phyloP scores from a whole-genome alignment of 208 protist genomes.

The Kentomonas sorsogonicus region DNA sequence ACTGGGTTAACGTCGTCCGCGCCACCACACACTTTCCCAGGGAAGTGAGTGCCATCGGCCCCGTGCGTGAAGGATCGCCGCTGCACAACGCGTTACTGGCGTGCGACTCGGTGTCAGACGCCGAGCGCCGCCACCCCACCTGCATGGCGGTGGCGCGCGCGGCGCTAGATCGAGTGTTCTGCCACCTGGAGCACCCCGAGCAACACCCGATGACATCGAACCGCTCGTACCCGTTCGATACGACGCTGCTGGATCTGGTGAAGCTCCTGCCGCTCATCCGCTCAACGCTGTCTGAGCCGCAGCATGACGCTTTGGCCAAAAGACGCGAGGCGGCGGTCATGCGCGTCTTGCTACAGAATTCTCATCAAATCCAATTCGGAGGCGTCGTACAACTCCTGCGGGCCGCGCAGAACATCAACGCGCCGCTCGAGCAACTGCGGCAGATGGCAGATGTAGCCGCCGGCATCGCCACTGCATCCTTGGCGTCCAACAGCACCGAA shows the following conservation, averaged over 20 bases:
- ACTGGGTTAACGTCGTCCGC: constrained; percentile 78
- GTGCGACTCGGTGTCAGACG: no score
- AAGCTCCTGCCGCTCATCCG: constrained; percentile 46
- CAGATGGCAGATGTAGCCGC: constrained; percentile 20
- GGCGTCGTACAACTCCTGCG: no score
- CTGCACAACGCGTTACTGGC: no score
- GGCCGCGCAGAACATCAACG: no score
- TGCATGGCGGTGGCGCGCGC: constrained; percentile 16
- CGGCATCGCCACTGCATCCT: constrained; percentile 9
- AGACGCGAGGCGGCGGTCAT: constrained; percentile 17
- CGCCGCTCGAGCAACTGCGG: no score
- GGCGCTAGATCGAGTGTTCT: constrained; percentile 20
- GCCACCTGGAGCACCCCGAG: constrained; percentile 19
- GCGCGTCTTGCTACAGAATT: constrained; percentile 12
- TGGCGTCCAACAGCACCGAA: background rate
- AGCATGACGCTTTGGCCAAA: background rate
- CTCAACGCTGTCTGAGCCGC: no score
- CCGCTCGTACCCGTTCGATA: constrained; percentile 14
- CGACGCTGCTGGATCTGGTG: constrained; percentile 13
- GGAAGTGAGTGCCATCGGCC: constrained; percentile 22
- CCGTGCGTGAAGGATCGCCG: no score
- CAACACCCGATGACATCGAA: background rate
- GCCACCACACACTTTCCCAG: constrained; percentile 72
- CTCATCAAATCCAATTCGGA: no score
- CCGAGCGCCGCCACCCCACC: constrained; percentile 2